Percentiles rank a stretch among this genome's conserved stretches.
Conservation (phyloP, 78 protist genomes). For the Speleostelium caveatum region DNA sequence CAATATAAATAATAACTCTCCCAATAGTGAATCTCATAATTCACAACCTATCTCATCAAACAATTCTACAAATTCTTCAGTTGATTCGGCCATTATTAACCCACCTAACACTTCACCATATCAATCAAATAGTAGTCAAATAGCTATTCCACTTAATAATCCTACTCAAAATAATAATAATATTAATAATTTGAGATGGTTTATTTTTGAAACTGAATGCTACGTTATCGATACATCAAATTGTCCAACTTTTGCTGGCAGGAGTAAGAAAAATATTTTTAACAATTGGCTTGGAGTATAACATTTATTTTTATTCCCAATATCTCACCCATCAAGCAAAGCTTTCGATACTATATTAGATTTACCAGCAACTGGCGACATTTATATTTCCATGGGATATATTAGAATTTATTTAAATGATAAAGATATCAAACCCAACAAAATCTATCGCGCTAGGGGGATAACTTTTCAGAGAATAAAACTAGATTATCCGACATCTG, state of each 20-base stretch:
- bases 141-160: background rate
- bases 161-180: too few relatives aligned
- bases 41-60: background rate
- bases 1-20: background rate
- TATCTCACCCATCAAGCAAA: background rate
- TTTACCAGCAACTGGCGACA: background rate
- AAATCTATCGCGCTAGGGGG: background rate
- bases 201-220: background rate
- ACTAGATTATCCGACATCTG: background rate
- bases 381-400: background rate
- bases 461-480: background rate
- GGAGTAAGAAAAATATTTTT: background rate
- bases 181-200: background rate
- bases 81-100: background rate
- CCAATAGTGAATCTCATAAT: too few relatives aligned
- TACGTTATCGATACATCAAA: background rate
- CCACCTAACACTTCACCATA: background rate
- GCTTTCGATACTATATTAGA: background rate
- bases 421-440: background rate
- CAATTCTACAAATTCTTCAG: slow-evolving; percentile 1
- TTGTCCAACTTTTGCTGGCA: background rate
- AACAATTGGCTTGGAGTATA: background rate
- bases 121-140: background rate
- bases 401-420: background rate
- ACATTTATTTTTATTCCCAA: background rate